phyloP scores from a whole-genome alignment of 176 grass and related monocot genomes.

The Juncus inflexus region DNA sequence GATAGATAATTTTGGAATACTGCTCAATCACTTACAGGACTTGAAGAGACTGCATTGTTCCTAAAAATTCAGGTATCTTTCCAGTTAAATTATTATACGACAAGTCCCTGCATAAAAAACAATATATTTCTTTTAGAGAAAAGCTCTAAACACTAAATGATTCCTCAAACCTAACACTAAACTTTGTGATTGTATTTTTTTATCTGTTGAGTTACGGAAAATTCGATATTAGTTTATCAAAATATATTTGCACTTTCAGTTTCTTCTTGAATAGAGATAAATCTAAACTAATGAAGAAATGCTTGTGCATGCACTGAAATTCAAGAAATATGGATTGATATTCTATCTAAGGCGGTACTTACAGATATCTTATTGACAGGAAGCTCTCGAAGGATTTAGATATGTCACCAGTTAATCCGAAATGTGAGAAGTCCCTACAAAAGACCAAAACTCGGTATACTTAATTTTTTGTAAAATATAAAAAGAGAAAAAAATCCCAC shows the following conservation, averaged over 20 bases:
- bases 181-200: not conserved
- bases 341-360: not conserved
- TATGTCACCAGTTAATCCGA: slow-evolving; percentile 16
- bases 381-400: slow-evolving; percentile 7
- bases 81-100: slow-evolving; percentile 70
- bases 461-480: slow-evolving; percentile 17
- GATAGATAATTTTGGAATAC: not conserved
- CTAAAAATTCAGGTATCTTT: slow-evolving; percentile 49
- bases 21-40: not conserved
- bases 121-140: not conserved
- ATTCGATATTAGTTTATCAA: slow-evolving; percentile 32
- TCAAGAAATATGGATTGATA: not conserved
- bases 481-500: not conserved
- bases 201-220: not conserved
- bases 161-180: not conserved
- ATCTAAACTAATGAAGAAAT: not conserved
- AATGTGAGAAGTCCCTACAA: slow-evolving; percentile 27
- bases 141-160: not conserved
- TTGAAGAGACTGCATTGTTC: slow-evolving; percentile 36
- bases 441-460: slow-evolving; percentile 24
- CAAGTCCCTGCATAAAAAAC: slow-evolving; percentile 35
- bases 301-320: not conserved
- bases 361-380: slow-evolving; percentile 2
- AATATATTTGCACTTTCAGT: not conserved
- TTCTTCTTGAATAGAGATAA: not conserved